These are phyloP conservation scores for Fusarium sp. DNA, from an alignment of 2,329 filamentous ascomycete genomes.

Conservation along the genomic window DNA sequence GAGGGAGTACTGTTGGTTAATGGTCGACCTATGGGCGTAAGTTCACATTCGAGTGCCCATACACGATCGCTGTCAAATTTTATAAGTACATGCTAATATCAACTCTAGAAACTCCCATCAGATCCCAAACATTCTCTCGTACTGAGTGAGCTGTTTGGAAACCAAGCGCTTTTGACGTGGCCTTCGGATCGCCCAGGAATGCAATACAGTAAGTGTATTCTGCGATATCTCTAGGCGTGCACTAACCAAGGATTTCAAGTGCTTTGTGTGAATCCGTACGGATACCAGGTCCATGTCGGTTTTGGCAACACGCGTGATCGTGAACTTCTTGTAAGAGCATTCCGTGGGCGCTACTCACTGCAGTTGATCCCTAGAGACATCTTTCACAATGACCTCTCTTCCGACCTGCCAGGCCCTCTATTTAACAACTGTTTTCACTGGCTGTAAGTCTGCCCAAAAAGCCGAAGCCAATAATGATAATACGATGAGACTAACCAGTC, in stretches of 20 bases:
- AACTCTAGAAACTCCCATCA: constrained; percentile 57
- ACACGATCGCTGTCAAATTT: no score
- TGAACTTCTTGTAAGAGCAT: constrained; percentile 43
- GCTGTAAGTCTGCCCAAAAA: constrained; percentile 53
- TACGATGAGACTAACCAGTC: not conserved
- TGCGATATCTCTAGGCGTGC: not conserved
- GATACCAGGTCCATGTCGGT: constrained; percentile 64
- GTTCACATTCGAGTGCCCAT: not conserved
- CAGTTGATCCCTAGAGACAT: constrained; percentile 35
- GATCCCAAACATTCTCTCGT: constrained; percentile 53
- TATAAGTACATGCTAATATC: constrained; percentile 1
- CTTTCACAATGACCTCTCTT: constrained; percentile 24
- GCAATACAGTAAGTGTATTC: constrained; percentile 52
- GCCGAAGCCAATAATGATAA: no score
- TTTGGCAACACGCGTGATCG: constrained; percentile 29
- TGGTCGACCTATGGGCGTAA: constrained; percentile 43
- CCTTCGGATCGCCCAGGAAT: constrained; percentile 64
- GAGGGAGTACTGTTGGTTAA: constrained; percentile 48
- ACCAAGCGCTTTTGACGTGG: constrained; percentile 59
- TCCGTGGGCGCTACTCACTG: constrained; percentile 24
- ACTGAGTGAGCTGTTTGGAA: constrained; percentile 63
- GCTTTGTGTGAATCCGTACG: constrained; percentile 16
- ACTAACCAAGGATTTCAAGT: not conserved
- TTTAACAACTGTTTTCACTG: constrained; percentile 65
- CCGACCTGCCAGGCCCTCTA: constrained; percentile 61